Base-by-base conservation (phyloP, 1,284 basidiomycete genomes). In the Malassezia restricta region DNA sequence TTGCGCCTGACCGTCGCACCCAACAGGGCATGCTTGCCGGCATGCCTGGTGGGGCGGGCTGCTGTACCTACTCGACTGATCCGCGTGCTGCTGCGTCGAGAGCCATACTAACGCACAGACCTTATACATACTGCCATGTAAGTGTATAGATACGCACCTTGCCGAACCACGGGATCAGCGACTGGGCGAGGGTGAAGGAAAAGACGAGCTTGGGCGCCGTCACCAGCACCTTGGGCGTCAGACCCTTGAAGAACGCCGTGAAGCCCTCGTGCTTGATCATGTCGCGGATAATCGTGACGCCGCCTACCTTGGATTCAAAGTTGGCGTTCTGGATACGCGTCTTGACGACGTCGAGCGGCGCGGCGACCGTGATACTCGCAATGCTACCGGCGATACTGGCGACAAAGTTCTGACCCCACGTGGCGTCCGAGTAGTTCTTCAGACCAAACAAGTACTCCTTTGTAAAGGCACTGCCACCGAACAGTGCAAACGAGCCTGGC, bases 201-300 rank as follows among this genome's bases (percentile, higher is more conserved):
- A 96, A 96, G 61, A 98, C 87, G 38, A 98, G 81, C 78, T 98
- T 96, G 53, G 92, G 92, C 48, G 91, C 92, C 30, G 96, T 91
- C 55, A 96, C 90, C 35, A 96, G 80, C 64, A 96, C 87, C 52
- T 74, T 74, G 15, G 72, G 68, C 30, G 88, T 94, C 61, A 94
- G 77, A 35, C 91, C 91, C 78, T 98, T 96, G 81, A 98, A 96
- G 76, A 96, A 86, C n/a, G 88, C 87, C 0, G 76, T 71, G 6
- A 78, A 50, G 32, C 92, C 92, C 76, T 98, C 92, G 58, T 87
- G 81, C 75, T 82, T 83, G 72, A 96, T 74, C 65, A 98, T 80
- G 40, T 96, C 92, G 73, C 81, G 83, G 61, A 96, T 78, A 50
- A 96, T 86, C 1, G 82, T 82, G 47, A 85, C 66, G n/a, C 94